Conservation (phyloP, 495 filamentous ascomycete species). For the Aspergillus cristatus region DNA sequence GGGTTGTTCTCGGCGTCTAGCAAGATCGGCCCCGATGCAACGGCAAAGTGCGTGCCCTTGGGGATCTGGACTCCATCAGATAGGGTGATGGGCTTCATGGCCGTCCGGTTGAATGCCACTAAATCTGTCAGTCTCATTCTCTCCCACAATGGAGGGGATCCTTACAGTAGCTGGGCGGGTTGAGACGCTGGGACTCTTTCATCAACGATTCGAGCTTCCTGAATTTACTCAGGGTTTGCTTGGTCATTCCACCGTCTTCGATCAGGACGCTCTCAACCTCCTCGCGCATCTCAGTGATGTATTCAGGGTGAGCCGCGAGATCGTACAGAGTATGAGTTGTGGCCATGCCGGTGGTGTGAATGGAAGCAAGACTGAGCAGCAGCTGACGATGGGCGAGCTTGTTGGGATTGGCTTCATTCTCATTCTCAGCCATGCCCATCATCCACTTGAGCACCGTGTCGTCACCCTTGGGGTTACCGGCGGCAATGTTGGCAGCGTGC, state of each 20-base stretch:
- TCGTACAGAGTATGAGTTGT: neutral
- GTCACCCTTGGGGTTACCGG: neutral
- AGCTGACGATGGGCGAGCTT: neutral
- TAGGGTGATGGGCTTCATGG: slow-evolving; percentile 8
- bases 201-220: no score
- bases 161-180: slow-evolving; percentile 1
- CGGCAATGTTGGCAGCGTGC: neutral
- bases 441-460: neutral
- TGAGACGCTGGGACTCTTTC: slow-evolving; percentile 2
- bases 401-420: neutral
- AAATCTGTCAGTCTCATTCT: neutral
- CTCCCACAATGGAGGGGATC: neutral
- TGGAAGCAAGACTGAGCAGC: neutral
- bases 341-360: neutral
- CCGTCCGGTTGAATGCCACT: slow-evolving; percentile 7
- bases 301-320: neutral
- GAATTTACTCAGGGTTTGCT: no score
- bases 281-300: neutral
- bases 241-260: neutral
- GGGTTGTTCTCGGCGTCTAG: slow-evolving; percentile 1
- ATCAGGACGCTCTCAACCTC: neutral
- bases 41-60: slow-evolving; percentile 6
- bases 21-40: neutral
- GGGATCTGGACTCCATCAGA: slow-evolving; percentile 12
- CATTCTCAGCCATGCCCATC: neutral